Base-by-base conservation (phyloP, 345 rosid genomes). In the Eutrema yunnanense region DNA sequence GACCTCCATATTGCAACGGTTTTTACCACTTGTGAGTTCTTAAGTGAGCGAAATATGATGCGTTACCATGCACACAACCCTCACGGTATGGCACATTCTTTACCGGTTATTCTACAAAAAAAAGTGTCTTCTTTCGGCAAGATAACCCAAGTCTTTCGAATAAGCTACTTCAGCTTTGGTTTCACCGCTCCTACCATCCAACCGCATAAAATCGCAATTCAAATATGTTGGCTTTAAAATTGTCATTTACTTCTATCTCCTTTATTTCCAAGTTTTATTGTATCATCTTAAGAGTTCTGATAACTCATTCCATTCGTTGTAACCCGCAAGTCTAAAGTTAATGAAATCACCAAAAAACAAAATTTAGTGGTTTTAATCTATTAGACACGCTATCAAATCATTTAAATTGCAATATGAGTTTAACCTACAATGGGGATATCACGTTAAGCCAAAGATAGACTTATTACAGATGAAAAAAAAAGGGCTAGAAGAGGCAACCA, bases 401-500 rank as follows among this genome's bases (percentile, higher is more conserved):
- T 27, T 9, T 51, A 52, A 27, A 61, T 42, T 60, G 65, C 34
- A 41, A 42, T 4, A 62, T 14, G 46, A 22, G 19, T n/a, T 22
- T 2, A 33, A 34, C 38, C 66, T 61, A 61, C 37, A 41, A 26
- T 42, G 65, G 19, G 14, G 26, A 29, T 13, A 13, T 41, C 26
- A 27, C 33, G 5, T 6, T 40, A 59, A 59, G 10, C 19, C 13
- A n/a, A 16, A 16, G n/a, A 11, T 16, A 34, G 4, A 44, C 16
- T 16, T 16, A 4, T 48, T 32, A 22, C 1, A 22, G 26, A 22
- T 22, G 26, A 22, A 22, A 22, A 22, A 22, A 22, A 22, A 22
- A 22, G 1, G n/a, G 12, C 52, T 76, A 76, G 22, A 8, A 69
- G 2, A 76, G 34, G 19, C 75, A 70, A 33, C 80, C 22, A 64